Evolutionary conservation across 768 basidiomycete genomes (phyloP).

Genomic region (Naematelia encephala): DNA sequence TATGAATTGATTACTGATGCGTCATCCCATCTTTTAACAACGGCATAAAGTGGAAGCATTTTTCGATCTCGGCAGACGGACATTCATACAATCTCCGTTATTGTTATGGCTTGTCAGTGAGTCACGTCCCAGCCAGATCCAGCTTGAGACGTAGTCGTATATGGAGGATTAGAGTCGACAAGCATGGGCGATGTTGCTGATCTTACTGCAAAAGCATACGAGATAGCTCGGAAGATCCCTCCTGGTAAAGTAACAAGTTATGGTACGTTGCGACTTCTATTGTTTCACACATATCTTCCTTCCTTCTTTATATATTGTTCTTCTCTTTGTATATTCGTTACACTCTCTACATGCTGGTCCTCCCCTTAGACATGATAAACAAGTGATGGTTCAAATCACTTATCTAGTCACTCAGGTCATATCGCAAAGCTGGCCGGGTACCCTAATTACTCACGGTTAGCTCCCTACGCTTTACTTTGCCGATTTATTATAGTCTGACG

Average conservation of each 20-base stretch:
- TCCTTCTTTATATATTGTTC: not conserved
- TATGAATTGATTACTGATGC: not conserved
- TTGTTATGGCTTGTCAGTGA: not conserved
- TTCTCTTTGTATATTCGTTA: not conserved
- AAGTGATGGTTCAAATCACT: too few species aligned
- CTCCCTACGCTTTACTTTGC: not conserved
- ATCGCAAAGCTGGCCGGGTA: constrained; percentile 49
- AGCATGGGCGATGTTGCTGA: constrained; percentile 42
- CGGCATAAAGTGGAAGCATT: not conserved
- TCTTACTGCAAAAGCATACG: constrained; percentile 42
- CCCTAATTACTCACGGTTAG: constrained; percentile 40
- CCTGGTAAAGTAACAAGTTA: constrained; percentile 41
- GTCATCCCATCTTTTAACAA: not conserved
- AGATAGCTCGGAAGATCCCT: constrained; percentile 40
- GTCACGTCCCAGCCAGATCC: not conserved
- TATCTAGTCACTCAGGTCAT: too few species aligned
- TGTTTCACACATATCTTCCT: not conserved
- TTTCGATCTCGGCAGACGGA: constrained; percentile 4
- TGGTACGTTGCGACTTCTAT: constrained; percentile 19
- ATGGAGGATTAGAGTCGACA: not conserved
- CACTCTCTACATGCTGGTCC: not conserved
- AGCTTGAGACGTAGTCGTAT: not conserved
- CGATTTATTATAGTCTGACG: not conserved
- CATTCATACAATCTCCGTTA: not conserved
- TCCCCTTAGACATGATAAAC: not conserved